Percentiles rank a stretch among this genome's conserved stretches.
These are phyloP conservation scores for Pestalotiopsis sp. DNA, from an alignment of 2,329 filamentous ascomycete species.

Conservation along the genomic window DNA sequence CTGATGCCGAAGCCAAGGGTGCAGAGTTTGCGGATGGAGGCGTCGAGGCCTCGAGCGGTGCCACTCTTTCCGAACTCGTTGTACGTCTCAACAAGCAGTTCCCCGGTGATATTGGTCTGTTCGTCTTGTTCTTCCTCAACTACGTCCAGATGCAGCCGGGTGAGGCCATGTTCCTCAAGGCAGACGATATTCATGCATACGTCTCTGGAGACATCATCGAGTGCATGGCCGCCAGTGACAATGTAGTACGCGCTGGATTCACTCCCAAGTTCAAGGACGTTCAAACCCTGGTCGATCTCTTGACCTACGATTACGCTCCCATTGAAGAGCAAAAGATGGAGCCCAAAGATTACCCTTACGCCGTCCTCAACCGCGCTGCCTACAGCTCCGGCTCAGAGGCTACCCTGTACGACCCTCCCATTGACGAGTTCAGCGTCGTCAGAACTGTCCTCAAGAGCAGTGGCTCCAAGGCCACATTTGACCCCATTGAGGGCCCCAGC, in stretches of 20 bases:
- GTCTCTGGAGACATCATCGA: constrained; percentile 93
- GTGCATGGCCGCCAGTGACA: constrained; percentile 99
- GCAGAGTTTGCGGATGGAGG: constrained; percentile 75
- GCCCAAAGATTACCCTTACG: constrained; percentile 83
- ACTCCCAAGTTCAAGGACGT: constrained; percentile 99
- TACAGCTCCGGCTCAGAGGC: constrained; percentile 77
- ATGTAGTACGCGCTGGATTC: constrained; percentile 94
- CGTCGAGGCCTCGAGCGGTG: constrained; percentile 66
- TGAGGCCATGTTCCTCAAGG: constrained; percentile 93
- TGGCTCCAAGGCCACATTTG: constrained; percentile 84
- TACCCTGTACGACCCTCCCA: constrained; percentile 88
- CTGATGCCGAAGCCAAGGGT: constrained; percentile 68
- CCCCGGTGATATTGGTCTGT: constrained; percentile 86
- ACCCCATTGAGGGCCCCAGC: constrained; percentile 83
- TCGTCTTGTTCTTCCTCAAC: constrained; percentile 97
- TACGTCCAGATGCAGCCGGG: constrained; percentile 85
- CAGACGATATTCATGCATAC: constrained; percentile 97
- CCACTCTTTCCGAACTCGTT: constrained; percentile 76
- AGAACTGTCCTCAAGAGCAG: constrained; percentile 72
- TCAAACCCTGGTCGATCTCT: constrained; percentile 80
- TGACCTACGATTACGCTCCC: constrained; percentile 94
- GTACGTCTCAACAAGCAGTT: constrained; percentile 80
- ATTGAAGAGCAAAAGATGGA: constrained; percentile 94
- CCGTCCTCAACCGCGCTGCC: constrained; percentile 75
- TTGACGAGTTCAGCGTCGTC: constrained; percentile 93